Evolutionary conservation across 2,329 filamentous ascomycete species (phyloP).

Genomic region (Nakataea oryzae): DNA sequence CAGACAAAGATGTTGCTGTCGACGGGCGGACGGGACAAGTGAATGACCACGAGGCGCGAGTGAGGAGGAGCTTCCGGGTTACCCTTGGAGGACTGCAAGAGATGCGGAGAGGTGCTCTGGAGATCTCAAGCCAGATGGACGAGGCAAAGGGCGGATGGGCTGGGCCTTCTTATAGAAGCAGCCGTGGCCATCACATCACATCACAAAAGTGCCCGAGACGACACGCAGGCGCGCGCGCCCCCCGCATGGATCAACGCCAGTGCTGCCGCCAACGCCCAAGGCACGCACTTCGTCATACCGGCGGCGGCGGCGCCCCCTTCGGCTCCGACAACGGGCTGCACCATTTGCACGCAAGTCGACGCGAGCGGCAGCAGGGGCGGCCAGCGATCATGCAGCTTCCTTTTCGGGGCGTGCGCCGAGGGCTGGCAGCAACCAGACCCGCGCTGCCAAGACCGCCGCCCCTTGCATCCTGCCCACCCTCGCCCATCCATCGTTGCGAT

Average conservation of each 20-base stretch:
- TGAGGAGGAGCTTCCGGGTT: neutral
- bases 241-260: too few relatives aligned
- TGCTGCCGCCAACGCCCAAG: too few relatives aligned
- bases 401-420: neutral
- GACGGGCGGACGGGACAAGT: neutral
- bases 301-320: too few relatives aligned
- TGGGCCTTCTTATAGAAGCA: neutral
- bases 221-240: too few relatives aligned
- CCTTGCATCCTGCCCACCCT: neutral
- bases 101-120: neutral
- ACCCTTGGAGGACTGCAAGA: neutral
- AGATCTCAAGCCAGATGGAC: neutral
- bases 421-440: neutral
- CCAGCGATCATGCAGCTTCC: neutral
- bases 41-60: neutral
- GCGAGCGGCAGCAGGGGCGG: neutral
- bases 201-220: neutral
- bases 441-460: neutral
- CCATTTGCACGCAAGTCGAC: too few relatives aligned
- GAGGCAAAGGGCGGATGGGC: neutral
- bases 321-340: neutral
- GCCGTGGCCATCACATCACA: neutral
- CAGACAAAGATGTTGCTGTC: too few relatives aligned
- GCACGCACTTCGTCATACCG: too few relatives aligned
- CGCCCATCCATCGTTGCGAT: too few relatives aligned